Evolutionary conservation across 2,329 filamentous ascomycete genomes (phyloP), one percentile per base, ranked within the genome.

Genomic region (Thelonectria olida): DNA sequence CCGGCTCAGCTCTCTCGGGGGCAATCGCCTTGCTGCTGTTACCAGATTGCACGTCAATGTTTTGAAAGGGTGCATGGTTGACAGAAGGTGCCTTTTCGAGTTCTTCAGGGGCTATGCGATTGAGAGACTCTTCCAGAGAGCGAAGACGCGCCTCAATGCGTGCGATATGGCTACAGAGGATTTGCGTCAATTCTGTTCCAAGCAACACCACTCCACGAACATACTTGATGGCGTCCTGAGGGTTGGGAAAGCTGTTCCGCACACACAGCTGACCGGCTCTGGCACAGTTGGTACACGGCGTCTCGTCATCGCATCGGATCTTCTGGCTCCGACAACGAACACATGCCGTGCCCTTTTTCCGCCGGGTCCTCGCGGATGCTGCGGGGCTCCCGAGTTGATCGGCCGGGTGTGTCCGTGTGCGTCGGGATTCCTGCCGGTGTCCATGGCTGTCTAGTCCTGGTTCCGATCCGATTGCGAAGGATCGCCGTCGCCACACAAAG

Each of bases 291-390:
- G 63, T 63, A 55, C 74, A 76, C 6, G 73, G 69, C 22, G 73
- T 72, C 19, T 61, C 61, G 19, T 72, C 71, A 47, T 76, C 74
- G 51, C 74, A 76, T 8, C 73, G 70, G 45, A 74, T 75, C 63
- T 76, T 76, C 62, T 75, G 72, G 15, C 68, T 73, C 7, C 74
- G 71, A 52, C 74, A 75, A 19, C 74, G 68, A 41, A 69, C 66
- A 54, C 74, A 75, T 39, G 73, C 73, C 7, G 73, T 76, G 6
- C 74, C 74, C 52, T 76, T 76, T 62, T 71, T 64, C 13, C 61
- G 15, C 58, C 58, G 12, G 48, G 31, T 7, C 19, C 53, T 27
- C 36, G 58, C 23, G 61, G 42, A 23, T 34, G 56, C 7, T n/a
- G 44, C 27, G 27, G 36, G 39, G 44, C 27, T 23, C 34, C 36